Conservation (phyloP, 768 basidiomycete species). For the Lanmaoa rubissima region DNA sequence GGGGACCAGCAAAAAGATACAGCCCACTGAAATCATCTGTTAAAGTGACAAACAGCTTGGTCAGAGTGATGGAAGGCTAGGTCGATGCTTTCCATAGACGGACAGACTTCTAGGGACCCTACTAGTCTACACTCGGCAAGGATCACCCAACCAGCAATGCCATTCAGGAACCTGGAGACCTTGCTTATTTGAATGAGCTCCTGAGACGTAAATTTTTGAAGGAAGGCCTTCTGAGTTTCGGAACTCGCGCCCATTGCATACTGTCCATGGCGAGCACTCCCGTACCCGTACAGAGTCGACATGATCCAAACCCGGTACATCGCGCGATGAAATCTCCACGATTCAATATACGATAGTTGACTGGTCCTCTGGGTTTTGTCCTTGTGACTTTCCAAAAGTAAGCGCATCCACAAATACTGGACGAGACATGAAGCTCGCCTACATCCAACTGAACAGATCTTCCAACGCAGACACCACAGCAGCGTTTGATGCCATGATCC, state of each 20-base stretch:
- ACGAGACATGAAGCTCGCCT: neutral
- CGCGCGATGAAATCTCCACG: conserved; percentile 12
- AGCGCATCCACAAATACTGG: too few species aligned
- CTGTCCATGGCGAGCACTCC: neutral
- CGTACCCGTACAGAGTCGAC: conserved; percentile 7
- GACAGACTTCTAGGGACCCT: conserved; percentile 14
- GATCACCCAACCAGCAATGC: conserved; percentile 5
- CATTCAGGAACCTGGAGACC: conserved; percentile 4
- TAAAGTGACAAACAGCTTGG: neutral
- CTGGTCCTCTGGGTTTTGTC: conserved; percentile 9
- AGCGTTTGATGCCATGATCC: conserved; percentile 5
- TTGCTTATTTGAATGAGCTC: conserved; percentile 19
- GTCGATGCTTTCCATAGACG: neutral
- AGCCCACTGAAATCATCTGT: conserved; percentile 14
- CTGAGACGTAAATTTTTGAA: conserved; percentile 13
- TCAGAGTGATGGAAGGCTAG: neutral
- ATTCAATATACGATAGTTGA: conserved; percentile 14
- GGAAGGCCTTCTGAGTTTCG: conserved; percentile 11
- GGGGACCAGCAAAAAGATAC: conserved; percentile 19
- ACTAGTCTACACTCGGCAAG: neutral
- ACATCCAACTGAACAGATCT: conserved; percentile 20
- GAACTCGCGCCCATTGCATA: neutral
- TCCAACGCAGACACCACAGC: conserved; percentile 14
- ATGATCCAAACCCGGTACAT: conserved; percentile 13
- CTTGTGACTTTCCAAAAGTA: conserved; percentile 8